Evolutionary conservation across 805 yeast species (phyloP), one percentile per base, ranked within the genome.

Genomic region (Wickerhamiella musiphila): DNA sequence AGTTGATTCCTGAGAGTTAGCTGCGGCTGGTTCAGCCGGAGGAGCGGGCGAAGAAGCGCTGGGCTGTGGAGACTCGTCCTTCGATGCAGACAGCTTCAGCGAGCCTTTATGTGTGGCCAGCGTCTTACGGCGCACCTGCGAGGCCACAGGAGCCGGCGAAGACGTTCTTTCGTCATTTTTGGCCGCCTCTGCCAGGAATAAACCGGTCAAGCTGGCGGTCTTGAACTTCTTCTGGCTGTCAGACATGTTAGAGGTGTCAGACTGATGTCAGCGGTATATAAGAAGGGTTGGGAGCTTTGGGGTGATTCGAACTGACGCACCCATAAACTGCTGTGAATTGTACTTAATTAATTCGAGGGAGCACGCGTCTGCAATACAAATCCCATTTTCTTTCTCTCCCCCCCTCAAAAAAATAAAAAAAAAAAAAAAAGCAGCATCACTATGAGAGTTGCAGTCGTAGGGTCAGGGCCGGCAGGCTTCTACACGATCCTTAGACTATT

Each of bases 381-480:
- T n/a, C n/a, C n/a, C n/a, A n/a, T n/a, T n/a, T n/a, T n/a, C n/a
- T n/a, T n/a, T n/a, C n/a, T n/a, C n/a, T n/a, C n/a, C n/a, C n/a
- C n/a, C n/a, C n/a, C n/a, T n/a, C n/a, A n/a, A n/a, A n/a, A n/a
- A 19, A 19, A 19, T 19, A 19, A 19, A 19, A 19, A 19, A 9
- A 19, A 9, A 19, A 19, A 19, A 19, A 19, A 9, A 19, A 19
- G 21, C 6, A 19, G 9, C 6, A 19, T 7, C 9, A 24, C 15
- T 16, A 23, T 18, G 19, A 26, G 24, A 3, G 30, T 46, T 14
- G 93, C 94, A 0, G 67, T 90, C 5, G 70, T 90, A 3, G 98
- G 98, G 1, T 68, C 94, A 0, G 99, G 99, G 0, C 98, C 99
- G 0, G 84, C 95, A 1, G 95, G 94, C 1, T 82, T 90, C 48